Conservation (phyloP, 176 grass and related monocot species). For the Musa troglodytarum region DNA sequence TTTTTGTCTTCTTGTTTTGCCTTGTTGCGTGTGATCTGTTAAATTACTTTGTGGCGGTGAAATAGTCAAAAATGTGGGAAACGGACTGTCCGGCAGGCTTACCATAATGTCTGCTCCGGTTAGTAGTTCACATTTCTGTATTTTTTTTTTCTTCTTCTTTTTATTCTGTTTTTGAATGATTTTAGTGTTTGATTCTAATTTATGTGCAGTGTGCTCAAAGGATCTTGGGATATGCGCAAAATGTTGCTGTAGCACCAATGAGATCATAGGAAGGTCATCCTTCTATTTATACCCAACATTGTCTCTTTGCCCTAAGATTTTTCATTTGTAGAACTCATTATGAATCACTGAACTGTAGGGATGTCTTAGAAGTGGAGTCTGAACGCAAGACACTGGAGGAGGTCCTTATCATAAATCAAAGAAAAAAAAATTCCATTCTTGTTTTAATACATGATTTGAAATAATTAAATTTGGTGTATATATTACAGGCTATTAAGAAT, state of each 20-base stretch:
- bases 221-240: conserved; percentile 64
- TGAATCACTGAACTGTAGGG: conserved; percentile 19
- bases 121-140: neutral
- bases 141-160: no score
- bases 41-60: conserved; percentile 6
- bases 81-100: conserved; percentile 53
- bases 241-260: conserved; percentile 36
- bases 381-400: conserved; percentile 46
- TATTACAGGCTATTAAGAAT: conserved; percentile 60
- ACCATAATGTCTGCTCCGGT: conserved; percentile 82
- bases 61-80: conserved; percentile 75
- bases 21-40: neutral
- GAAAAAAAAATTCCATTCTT: no score
- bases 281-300: neutral
- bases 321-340: no score
- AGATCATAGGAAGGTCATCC: conserved; percentile 65
- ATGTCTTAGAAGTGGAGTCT: conserved; percentile 27
- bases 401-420: conserved; percentile 20
- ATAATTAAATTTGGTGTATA: neutral
- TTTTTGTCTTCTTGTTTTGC: neutral
- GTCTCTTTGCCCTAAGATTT: neutral
- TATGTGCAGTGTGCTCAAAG: conserved; percentile 63
- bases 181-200: neutral
- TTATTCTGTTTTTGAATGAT: no score
- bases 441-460: no score